phyloP scores from a whole-genome alignment of 805 yeast genomes.

The Metschnikowia aberdeeniae region DNA sequence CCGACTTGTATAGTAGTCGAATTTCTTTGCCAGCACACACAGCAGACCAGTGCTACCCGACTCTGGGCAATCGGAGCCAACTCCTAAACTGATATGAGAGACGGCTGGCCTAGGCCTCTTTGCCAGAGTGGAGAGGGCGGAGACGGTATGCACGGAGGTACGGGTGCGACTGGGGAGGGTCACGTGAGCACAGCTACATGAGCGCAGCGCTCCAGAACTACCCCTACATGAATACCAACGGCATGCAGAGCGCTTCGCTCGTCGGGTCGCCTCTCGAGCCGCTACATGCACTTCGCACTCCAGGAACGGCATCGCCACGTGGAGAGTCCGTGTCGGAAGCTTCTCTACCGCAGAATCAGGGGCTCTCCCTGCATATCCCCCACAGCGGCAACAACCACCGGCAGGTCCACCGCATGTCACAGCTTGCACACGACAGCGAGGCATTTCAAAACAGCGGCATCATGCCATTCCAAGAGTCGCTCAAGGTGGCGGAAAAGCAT shows the following conservation, averaged over 20 bases:
- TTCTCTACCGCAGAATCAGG: background rate
- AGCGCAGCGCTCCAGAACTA: background rate
- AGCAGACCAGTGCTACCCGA: too few relatives aligned
- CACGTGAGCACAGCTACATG: background rate
- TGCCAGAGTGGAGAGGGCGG: too few relatives aligned
- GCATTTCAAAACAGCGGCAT: background rate
- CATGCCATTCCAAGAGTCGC: constrained; percentile 13
- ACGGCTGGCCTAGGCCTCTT: too few relatives aligned
- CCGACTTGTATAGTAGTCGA: too few relatives aligned
- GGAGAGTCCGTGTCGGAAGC: constrained; percentile 11
- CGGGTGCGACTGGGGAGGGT: background rate
- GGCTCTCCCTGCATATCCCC: background rate
- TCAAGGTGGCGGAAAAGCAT: too few relatives aligned
- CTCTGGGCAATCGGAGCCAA: too few relatives aligned
- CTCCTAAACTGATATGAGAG: too few relatives aligned
- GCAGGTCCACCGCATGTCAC: constrained; percentile 12
- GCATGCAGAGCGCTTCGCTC: constrained; percentile 12
- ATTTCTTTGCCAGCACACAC: too few relatives aligned
- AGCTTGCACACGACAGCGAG: constrained; percentile 6
- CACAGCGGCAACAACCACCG: constrained; percentile 4
- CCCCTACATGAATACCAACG: constrained; percentile 13
- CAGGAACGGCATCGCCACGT: constrained; percentile 9
- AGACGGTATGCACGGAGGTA: too few relatives aligned
- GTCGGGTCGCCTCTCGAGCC: constrained; percentile 14
- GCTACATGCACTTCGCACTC: constrained; percentile 14